Evolutionary conservation across 169 alveolate species (phyloP), one percentile per base, ranked within the genome.

Genomic region (Cyclospora cayetanensis): DNA sequence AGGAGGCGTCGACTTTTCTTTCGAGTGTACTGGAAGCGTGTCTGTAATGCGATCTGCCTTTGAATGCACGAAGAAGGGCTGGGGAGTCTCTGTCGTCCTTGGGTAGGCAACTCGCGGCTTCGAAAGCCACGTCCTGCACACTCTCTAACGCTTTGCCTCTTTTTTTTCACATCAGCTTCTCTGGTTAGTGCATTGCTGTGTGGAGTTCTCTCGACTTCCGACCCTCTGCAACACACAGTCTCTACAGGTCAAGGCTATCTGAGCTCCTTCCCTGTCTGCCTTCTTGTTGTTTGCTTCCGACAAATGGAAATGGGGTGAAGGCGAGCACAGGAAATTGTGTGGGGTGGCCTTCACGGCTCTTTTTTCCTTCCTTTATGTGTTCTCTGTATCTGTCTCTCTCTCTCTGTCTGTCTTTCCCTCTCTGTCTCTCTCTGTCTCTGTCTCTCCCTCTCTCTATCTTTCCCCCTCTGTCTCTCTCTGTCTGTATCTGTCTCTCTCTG

Each of bases 1-100:
- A 90, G 93, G 94, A 85, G 98, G 98, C 2, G 95, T 94, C 66
- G 97, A 97, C 90, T 97, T 84, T 90, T 91, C 97, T 37, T 93
- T 95, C 74, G 98, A 97, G 46, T 97, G 98, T 93, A 94, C 94
- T 3, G 98, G 98, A 27, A 79, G 88, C 63, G 95, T 93, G 55
- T 74, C 84, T 41, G 94, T 95, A 52, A 97, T 97, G 98, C 94
- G 97, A 5, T 70, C 93, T 11, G 94, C 95, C 3, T 91, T 97
- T 42, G 97, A 95, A 79, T 41, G 95, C 42, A 83, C 96, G n/a
- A 96, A 94, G 66, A 95, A 95, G 74, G 98, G 97, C 74, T 96
- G 96, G 94, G 97, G 97, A 3, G 94, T 83, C 29, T 70, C 95
- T 55, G 93, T 95, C 77, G 82, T 96, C 63, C 92, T 96, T 76